Percentiles rank a stretch among this genome's conserved stretches.
Evolutionary conservation across 2,329 filamentous ascomycete genomes (phyloP).

Genomic region (Paecilomyces sp.): DNA sequence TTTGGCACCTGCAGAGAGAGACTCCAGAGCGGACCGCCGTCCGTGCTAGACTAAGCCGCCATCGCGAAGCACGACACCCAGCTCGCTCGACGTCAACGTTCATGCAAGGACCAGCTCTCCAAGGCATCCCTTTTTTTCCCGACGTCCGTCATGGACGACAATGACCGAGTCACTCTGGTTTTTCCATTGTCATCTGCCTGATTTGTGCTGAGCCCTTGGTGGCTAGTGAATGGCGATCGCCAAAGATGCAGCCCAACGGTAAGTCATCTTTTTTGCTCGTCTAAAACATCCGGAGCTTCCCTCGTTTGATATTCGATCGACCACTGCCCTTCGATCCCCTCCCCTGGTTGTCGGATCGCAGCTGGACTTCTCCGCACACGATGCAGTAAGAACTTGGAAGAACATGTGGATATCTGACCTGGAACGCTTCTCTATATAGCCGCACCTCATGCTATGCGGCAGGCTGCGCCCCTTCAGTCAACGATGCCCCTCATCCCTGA

Average conservation of each 20-base stretch:
- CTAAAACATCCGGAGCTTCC: not conserved
- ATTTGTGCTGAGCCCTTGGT: not conserved
- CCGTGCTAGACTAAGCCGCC: not conserved
- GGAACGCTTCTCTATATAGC: slow-evolving; percentile 13
- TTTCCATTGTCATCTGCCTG: not conserved
- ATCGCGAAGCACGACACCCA: not conserved
- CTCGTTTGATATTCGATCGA: not conserved
- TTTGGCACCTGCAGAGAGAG: not conserved
- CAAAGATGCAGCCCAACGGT: slow-evolving; percentile 9
- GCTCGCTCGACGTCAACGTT: not conserved
- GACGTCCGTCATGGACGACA: not conserved
- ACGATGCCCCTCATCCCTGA: slow-evolving; percentile 35
- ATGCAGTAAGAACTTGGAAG: not conserved
- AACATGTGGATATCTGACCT: not conserved
- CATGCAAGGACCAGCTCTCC: not conserved
- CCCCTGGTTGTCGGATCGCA: not conserved
- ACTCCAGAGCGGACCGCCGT: not conserved
- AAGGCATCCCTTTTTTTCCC: not conserved
- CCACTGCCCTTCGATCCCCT: not conserved
- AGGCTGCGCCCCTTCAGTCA: slow-evolving; percentile 30
- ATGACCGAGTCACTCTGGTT: not conserved
- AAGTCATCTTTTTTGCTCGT: not conserved
- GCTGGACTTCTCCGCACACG: not conserved
- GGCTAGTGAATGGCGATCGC: slow-evolving; percentile 1
- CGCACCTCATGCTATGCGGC: slow-evolving; percentile 31